A percentile compares a stretch with the other conserved stretches of the same genome.
Conservation (phyloP, 257 asterid species). For the Anisodus tanguticus region DNA sequence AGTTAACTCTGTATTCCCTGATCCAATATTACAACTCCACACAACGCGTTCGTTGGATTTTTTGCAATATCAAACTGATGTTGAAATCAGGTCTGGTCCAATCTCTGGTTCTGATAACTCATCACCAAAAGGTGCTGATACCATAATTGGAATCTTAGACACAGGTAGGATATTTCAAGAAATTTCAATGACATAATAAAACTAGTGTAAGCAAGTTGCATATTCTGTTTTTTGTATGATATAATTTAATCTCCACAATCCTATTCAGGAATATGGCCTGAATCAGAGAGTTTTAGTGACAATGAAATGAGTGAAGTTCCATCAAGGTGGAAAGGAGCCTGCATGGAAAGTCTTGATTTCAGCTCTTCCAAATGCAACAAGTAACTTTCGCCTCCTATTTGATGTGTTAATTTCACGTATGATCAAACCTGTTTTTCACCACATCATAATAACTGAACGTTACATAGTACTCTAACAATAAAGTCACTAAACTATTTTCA, state of each 20-base stretch:
- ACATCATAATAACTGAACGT: not conserved
- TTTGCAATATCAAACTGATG: conserved; percentile 52
- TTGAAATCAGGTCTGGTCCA: conserved; percentile 40
- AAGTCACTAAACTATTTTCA: not conserved
- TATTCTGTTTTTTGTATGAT: not conserved
- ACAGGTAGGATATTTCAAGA: conserved; percentile 51
- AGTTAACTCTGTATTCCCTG: conserved; percentile 81
- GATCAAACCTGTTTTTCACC: not conserved
- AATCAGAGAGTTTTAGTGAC: conserved; percentile 75
- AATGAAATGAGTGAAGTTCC: conserved; percentile 65
- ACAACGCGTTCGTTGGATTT: conserved; percentile 95
- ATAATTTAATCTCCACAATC: not conserved
- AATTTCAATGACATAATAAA: not conserved
- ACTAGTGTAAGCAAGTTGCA: not conserved
- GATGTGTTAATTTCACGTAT: not conserved
- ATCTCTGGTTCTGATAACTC: conserved; percentile 36
- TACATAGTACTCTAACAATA: not conserved
- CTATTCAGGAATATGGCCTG: conserved; percentile 93
- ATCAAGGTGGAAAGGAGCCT: conserved; percentile 73
- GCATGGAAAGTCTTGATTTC: conserved; percentile 67
- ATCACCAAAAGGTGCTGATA: conserved; percentile 49
- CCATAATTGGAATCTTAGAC: conserved; percentile 82
- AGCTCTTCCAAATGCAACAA: conserved; percentile 65
- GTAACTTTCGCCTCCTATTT: conserved; percentile 36
- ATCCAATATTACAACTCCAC: conserved; percentile 70